Percentiles rank a stretch among this genome's conserved stretches.
Conservation (phyloP, 805 yeast species). For the Starmerella bacillaris region DNA sequence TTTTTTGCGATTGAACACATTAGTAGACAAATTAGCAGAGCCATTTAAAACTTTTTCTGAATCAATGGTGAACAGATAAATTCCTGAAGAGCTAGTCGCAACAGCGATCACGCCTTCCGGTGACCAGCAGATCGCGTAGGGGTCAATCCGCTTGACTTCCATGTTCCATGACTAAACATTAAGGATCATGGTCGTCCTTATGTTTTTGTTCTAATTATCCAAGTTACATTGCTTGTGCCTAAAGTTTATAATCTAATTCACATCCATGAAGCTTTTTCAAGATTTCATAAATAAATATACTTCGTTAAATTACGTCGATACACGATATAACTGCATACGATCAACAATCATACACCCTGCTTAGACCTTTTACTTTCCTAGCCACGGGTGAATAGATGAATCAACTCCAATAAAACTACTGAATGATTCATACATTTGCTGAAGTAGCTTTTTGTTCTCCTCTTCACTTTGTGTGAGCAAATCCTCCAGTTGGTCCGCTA, state of each 20-base stretch:
- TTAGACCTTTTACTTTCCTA: no score
- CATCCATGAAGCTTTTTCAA: no score
- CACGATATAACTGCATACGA: no score
- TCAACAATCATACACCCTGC: no score
- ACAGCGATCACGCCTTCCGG: constrained; percentile 9
- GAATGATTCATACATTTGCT: constrained; percentile 13
- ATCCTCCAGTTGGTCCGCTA: constrained; percentile 13
- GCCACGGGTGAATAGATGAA: constrained; percentile 10
- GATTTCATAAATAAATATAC: no score
- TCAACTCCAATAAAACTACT: constrained; percentile 10
- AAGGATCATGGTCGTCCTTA: no score
- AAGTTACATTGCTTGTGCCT: no score
- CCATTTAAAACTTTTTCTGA: constrained; percentile 2
- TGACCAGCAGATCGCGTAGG: constrained; percentile 10
- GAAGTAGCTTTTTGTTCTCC: constrained; percentile 8
- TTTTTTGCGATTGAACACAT: constrained; percentile 3
- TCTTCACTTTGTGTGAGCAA: constrained; percentile 6
- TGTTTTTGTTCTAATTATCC: no score
- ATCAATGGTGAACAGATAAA: constrained; percentile 5
- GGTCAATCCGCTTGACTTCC: constrained; percentile 12
- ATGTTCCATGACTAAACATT: no score
- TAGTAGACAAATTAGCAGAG: constrained; percentile 5
- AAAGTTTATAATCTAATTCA: no score
- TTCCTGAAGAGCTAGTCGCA: constrained; percentile 8
- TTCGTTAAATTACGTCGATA: no score